Conservation (phyloP, 208 protist species). For the Zelonia costaricensis region DNA sequence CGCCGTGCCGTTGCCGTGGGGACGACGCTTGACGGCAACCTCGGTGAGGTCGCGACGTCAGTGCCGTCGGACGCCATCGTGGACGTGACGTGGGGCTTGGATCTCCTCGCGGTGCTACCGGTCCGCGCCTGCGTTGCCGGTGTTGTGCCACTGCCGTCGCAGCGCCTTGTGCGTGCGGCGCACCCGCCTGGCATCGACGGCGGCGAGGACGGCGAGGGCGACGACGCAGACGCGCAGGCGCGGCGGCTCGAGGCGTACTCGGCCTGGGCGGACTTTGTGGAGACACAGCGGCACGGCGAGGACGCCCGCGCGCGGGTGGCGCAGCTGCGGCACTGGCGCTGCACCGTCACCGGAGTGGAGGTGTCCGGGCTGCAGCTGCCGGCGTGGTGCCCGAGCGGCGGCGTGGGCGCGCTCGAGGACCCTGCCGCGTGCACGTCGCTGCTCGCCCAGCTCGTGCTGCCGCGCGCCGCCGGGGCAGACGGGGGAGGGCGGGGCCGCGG, state of each 20-base stretch:
- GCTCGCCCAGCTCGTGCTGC: constrained; percentile 10
- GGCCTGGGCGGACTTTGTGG: constrained; percentile 25
- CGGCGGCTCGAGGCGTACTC: constrained; percentile 18
- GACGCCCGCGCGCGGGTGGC: constrained; percentile 2
- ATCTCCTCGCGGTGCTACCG: constrained; percentile 11
- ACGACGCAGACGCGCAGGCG: not conserved
- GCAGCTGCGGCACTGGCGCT: constrained; percentile 25
- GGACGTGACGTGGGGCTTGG: constrained; percentile 22
- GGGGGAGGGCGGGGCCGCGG: not conserved
- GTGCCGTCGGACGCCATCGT: not conserved
- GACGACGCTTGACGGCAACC: too few relatives aligned
- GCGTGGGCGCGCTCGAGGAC: not conserved
- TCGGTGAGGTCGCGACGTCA: too few relatives aligned
- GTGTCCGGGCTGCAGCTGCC: constrained; percentile 19
- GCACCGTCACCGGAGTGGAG: constrained; percentile 14
- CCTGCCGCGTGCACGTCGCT: not conserved
- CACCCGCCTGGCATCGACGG: not conserved
- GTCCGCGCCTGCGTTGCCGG: constrained; percentile 5
- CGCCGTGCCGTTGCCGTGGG: too few relatives aligned
- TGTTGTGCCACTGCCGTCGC: not conserved
- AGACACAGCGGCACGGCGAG: not conserved
- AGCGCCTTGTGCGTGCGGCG: too few relatives aligned
- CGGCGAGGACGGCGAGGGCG: constrained; percentile 4
- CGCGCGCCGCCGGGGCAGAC: not conserved
- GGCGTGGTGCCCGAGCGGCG: constrained; percentile 7